Evolutionary conservation across 805 yeast species (phyloP).

Genomic region (Monosporozyma siamensis): DNA sequence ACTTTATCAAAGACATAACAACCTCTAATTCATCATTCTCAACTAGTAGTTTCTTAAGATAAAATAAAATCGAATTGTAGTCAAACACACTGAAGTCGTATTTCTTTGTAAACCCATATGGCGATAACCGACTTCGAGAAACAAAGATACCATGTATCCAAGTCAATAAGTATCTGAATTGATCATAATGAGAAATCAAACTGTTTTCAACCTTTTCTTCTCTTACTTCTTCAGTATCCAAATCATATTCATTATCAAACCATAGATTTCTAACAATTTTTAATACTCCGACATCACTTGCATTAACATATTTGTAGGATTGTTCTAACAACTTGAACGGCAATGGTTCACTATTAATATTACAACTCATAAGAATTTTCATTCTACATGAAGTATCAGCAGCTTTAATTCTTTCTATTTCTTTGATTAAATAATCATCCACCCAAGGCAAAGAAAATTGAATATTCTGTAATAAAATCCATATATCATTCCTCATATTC

Average conservation of each 20-base stretch:
- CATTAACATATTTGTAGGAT: constrained; percentile 45
- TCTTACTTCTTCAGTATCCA: neutral
- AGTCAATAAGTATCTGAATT: constrained; percentile 44
- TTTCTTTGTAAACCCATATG: constrained; percentile 49
- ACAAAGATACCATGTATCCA: constrained; percentile 65
- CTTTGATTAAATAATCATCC: constrained; percentile 38
- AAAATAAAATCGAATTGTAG: constrained; percentile 40
- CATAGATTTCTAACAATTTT: constrained; percentile 14
- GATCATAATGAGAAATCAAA: constrained; percentile 14
- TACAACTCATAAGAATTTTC: constrained; percentile 59
- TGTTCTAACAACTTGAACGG: constrained; percentile 46
- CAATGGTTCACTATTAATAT: constrained; percentile 40
- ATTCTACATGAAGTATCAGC: constrained; percentile 18
- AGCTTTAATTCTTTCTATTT: constrained; percentile 25
- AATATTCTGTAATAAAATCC: constrained; percentile 75
- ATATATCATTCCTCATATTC: constrained; percentile 38
- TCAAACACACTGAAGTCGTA: constrained; percentile 77
- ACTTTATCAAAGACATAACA: neutral
- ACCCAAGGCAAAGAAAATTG: constrained; percentile 67
- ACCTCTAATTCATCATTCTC: neutral
- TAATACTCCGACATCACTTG: constrained; percentile 45
- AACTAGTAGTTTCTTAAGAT: constrained; percentile 25
- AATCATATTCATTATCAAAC: constrained; percentile 3
- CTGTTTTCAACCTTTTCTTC: constrained; percentile 26
- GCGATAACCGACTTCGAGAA: constrained; percentile 50